Evolutionary conservation across 2,329 filamentous ascomycete genomes (phyloP).

Genomic region (Pseudogymnoascus sp.): DNA sequence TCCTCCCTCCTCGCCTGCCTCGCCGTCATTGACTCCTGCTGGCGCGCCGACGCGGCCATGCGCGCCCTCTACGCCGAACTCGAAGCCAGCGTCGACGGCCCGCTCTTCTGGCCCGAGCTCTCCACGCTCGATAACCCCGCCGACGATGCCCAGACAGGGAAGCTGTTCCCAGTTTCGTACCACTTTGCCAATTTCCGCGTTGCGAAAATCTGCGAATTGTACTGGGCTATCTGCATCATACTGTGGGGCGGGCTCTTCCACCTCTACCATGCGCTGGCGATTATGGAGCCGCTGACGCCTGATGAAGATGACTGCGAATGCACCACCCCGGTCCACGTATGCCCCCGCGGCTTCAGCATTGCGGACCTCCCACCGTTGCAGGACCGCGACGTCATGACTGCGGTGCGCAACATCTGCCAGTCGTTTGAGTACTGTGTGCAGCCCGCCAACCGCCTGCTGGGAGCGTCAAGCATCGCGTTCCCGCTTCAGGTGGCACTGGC

Average conservation of each 20-base stretch:
- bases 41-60: conserved; percentile 26
- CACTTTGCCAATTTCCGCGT: conserved; percentile 25
- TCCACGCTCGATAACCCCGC: conserved; percentile 15
- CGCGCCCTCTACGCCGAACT: conserved; percentile 23
- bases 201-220: conserved; percentile 27
- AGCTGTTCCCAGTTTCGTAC: conserved; percentile 28
- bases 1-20: conserved; percentile 17
- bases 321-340: conserved; percentile 3
- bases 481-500: conserved; percentile 25
- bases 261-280: conserved; percentile 26
- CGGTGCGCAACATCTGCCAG: conserved; percentile 31
- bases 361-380: conserved; percentile 21
- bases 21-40: conserved; percentile 23
- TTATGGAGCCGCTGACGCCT: conserved; percentile 14
- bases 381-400: conserved; percentile 24
- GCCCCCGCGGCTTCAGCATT: conserved; percentile 12
- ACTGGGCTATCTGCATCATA: conserved; percentile 30
- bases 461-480: conserved; percentile 17
- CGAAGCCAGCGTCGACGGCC: conserved; percentile 19
- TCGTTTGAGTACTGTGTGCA: conserved; percentile 30
- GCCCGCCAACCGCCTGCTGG: conserved; percentile 19
- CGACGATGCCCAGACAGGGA: conserved; percentile 12
- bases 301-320: not conserved
- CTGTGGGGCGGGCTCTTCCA: conserved; percentile 30
- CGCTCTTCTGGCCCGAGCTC: conserved; percentile 28